Percentiles rank a stretch among this genome's conserved stretches.
Conservation (phyloP, 2,329 filamentous ascomycete genomes). For the Thielaviopsis ethacetica region DNA sequence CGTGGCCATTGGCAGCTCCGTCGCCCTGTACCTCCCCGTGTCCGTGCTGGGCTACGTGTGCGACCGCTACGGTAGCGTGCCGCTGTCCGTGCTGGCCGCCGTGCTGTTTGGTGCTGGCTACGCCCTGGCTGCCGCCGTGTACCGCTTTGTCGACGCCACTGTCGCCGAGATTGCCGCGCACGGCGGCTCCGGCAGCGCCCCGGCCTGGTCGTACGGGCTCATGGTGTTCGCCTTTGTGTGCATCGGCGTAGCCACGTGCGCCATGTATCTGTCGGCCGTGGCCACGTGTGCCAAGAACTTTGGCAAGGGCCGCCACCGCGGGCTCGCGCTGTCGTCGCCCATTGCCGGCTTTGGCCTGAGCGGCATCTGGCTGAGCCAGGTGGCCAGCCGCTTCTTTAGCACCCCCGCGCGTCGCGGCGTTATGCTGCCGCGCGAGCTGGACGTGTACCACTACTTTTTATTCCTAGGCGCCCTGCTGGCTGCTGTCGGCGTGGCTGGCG, state of each 20-base stretch:
- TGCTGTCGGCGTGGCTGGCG: conserved; percentile 54
- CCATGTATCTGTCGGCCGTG: conserved; percentile 82
- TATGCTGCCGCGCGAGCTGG: conserved; percentile 35
- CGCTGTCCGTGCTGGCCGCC: conserved; percentile 57
- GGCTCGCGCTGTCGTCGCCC: conserved; percentile 73
- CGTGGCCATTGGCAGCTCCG: conserved; percentile 70
- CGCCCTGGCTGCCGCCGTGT: conserved; percentile 64
- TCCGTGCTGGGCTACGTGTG: conserved; percentile 80
- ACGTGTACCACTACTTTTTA: conserved; percentile 76
- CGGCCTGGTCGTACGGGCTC: conserved; percentile 53
- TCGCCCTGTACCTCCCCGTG: conserved; percentile 85
- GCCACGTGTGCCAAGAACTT: conserved; percentile 98
- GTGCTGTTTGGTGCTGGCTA: conserved; percentile 69
- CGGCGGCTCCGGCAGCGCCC: conserved; percentile 20
- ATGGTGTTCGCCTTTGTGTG: conserved; percentile 78
- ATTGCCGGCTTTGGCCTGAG: conserved; percentile 89
- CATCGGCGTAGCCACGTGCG: conserved; percentile 69
- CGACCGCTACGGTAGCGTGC: conserved; percentile 69
- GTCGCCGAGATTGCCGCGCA: conserved; percentile 16
- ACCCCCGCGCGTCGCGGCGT: conserved; percentile 50
- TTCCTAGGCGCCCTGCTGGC: conserved; percentile 64
- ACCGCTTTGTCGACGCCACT: conserved; percentile 33
- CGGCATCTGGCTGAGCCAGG: conserved; percentile 89
- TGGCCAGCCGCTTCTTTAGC: conserved; percentile 63
- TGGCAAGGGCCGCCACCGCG: conserved; percentile 71